phyloP scores from a whole-genome alignment of 225 moss, liverwort and hornwort species.

The Physcomitrium patens region DNA sequence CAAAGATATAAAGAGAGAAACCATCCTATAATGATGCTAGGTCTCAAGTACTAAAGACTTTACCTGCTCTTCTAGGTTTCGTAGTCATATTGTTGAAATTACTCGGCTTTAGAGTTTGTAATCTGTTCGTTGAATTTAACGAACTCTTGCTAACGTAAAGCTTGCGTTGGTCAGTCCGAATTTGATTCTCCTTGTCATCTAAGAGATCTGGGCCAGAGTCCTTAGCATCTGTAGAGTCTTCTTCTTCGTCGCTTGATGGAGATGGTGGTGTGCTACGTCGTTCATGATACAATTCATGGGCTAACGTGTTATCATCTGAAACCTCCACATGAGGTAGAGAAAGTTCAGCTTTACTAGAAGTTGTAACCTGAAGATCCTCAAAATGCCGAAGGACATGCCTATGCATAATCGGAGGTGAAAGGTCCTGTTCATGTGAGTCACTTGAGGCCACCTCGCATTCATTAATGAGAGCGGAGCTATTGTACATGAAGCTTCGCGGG shows the following conservation, averaged over 20 bases:
- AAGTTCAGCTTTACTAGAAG: neutral
- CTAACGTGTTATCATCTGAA: constrained; percentile 19
- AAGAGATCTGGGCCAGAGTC: constrained; percentile 20
- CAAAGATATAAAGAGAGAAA: no score
- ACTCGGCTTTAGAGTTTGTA: constrained; percentile 13
- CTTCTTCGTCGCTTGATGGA: constrained; percentile 22
- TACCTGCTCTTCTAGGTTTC: constrained; percentile 27
- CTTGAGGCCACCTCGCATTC: constrained; percentile 19
- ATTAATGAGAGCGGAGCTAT: neutral
- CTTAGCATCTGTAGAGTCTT: constrained; percentile 19
- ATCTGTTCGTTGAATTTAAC: constrained; percentile 2
- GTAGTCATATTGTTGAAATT: neutral
- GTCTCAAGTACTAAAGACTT: neutral
- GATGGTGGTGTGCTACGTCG: constrained; percentile 18
- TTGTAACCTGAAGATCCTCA: constrained; percentile 10
- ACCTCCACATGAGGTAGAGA: constrained; percentile 16
- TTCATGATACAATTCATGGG: constrained; percentile 25
- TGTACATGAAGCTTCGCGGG: constrained; percentile 34
- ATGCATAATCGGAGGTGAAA: constrained; percentile 6
- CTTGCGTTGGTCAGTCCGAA: constrained; percentile 13
- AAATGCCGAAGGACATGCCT: constrained; percentile 3
- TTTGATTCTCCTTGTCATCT: constrained; percentile 11
- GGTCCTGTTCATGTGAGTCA: constrained; percentile 11
- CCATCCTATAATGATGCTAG: neutral
- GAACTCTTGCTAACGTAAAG: constrained; percentile 1